Base-by-base conservation (phyloP, 768 basidiomycete species). In the Hypholoma sublateritium region DNA sequence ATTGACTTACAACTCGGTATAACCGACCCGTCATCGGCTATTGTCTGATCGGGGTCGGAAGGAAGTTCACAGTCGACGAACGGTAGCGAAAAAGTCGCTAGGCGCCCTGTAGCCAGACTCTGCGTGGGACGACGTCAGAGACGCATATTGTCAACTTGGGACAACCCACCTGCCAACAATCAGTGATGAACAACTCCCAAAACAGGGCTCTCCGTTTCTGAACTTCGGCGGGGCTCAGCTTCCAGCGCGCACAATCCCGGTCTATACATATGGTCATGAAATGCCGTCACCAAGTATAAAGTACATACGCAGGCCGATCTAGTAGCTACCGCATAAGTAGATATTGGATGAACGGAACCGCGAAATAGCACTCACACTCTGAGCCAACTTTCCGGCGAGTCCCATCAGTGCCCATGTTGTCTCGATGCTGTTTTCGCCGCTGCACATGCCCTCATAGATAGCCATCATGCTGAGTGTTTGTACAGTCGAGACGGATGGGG, bases 31-130 rank as follows among this genome's bases (percentile, higher is more conserved):
- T 88, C 84, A 9, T 83, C 80, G 28, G 80, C 73, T 34, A 88
- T 75, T 0, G 77, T 83, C 60, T 82, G 72, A 47, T 85, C 83
- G 4, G 81, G 76, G 62, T 89, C 87, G 19, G 72, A 75, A 0
- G 88, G 86, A 21, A 88, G 69, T 61, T 88, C 85, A 61, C 86
- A 88, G 62, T 89, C 87, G n/a, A 89, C 79, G 58, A 84, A 88
- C 2, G 86, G 85, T 3, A 88, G 72, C 5, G 86, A 83, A 62
- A 88, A 88, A 0, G 87, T 86, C 12, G 87, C 80, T 21, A 87
- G 69, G 42, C 87, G 80, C 11, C 88, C 88, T 13, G 86, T 89
- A 2, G 87, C 87, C 41, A 88, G 77, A 65, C 84, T 85, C 86
- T 88, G 59, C 16, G 53, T 34, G 17, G 35, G 19, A 24, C 13